Evolutionary conservation across 805 yeast genomes (phyloP).

Genomic region (Pichia nanzhaoensis): DNA sequence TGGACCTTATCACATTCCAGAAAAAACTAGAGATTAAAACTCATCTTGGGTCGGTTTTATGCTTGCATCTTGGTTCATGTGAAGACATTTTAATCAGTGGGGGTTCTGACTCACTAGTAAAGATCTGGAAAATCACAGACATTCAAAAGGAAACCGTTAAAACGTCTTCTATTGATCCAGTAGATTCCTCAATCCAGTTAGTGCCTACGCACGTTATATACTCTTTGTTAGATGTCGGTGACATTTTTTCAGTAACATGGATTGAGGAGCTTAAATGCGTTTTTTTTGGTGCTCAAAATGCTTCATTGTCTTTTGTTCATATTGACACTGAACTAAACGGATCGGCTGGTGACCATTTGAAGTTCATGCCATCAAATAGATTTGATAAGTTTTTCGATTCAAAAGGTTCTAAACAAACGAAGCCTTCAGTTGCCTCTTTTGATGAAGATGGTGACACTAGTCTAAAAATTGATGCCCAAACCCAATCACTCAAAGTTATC

Average conservation of each 20-base stretch:
- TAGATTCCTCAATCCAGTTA: conserved; percentile 13
- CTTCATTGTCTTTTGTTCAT: conserved; percentile 71
- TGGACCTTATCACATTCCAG: conserved; percentile 60
- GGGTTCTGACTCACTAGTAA: conserved; percentile 83
- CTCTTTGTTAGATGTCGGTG: conserved; percentile 85
- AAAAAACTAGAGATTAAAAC: conserved; percentile 46
- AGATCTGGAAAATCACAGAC: conserved; percentile 66
- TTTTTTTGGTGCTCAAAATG: conserved; percentile 89
- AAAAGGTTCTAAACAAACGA: conserved; percentile 37
- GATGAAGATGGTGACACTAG: background rate
- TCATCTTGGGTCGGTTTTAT: conserved; percentile 70
- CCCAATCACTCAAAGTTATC: conserved; percentile 33
- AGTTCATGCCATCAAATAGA: conserved; percentile 54
- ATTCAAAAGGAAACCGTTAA: background rate
- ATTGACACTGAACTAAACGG: conserved; percentile 20
- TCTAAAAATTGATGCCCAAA: conserved; percentile 15
- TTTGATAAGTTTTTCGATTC: conserved; percentile 88
- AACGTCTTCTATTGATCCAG: background rate
- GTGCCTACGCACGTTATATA: conserved; percentile 65
- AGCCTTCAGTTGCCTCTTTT: background rate
- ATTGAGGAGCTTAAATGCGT: conserved; percentile 51
- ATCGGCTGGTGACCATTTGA: conserved; percentile 23
- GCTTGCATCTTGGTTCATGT: conserved; percentile 48
- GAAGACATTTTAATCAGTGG: conserved; percentile 70
- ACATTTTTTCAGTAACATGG: conserved; percentile 79